These are phyloP conservation scores for Gliomastix tumulicola DNA, from an alignment of 2,329 filamentous ascomycete genomes.

Conservation along the genomic window DNA sequence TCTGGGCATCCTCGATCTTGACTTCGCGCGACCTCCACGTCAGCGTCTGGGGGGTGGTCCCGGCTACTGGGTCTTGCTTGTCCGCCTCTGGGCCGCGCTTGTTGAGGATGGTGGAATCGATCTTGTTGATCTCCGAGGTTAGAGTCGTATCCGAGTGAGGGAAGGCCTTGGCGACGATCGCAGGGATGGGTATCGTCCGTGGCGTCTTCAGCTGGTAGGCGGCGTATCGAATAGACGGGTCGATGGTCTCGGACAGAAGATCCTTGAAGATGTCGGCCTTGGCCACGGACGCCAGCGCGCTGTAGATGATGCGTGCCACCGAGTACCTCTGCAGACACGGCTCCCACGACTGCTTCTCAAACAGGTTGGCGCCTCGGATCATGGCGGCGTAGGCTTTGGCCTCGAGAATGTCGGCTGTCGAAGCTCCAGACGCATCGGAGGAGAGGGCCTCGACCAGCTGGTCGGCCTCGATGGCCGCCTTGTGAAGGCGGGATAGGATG, in stretches of 20 bases:
- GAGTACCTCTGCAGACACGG: conserved; percentile 70
- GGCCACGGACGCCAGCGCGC: conserved; percentile 54
- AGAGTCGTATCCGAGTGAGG: conserved; percentile 56
- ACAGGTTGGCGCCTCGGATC: conserved; percentile 68
- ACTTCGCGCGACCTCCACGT: conserved; percentile 83
- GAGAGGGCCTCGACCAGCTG: conserved; percentile 61
- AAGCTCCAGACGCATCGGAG: conserved; percentile 55
- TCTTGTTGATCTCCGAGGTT: conserved; percentile 58
- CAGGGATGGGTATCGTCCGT: conserved; percentile 72
- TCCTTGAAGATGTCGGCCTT: conserved; percentile 77
- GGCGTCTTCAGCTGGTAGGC: conserved; percentile 88
- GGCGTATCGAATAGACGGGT: conserved; percentile 89
- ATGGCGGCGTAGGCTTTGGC: conserved; percentile 76
- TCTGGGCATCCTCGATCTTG: conserved; percentile 85
- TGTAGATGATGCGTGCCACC: conserved; percentile 75
- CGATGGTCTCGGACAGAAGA: conserved; percentile 75
- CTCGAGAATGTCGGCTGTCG: conserved; percentile 68
- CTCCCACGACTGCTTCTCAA: conserved; percentile 87
- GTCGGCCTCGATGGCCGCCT: conserved; percentile 66
- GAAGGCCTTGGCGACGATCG: conserved; percentile 75
- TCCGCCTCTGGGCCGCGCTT: conserved; percentile 29
- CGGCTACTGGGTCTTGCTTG: conserved; percentile 30
- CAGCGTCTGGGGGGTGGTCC: conserved; percentile 60
- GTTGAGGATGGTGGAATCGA: conserved; percentile 62
- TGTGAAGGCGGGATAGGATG: conserved; percentile 79